Conservation (phyloP, 495 filamentous ascomycete species). For the Daldinia vernicosa region DNA sequence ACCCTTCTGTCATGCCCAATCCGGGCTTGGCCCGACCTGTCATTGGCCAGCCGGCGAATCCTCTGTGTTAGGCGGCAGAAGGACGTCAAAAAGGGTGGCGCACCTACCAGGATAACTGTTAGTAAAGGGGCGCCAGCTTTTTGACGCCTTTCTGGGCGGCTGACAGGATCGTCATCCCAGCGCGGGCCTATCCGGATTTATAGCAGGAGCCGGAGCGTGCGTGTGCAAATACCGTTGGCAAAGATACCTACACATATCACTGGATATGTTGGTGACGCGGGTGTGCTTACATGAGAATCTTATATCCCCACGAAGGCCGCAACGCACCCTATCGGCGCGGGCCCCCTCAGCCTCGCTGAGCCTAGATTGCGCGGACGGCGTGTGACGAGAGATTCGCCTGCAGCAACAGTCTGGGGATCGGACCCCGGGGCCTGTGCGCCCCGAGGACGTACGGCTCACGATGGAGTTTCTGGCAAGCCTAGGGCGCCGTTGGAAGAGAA, state of each 20-base stretch:
- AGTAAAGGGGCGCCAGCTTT: no score
- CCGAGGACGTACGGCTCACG: neutral
- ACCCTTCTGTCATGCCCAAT: constrained; percentile 7
- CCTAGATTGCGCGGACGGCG: constrained; percentile 10
- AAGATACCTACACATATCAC: neutral
- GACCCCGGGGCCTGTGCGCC: neutral
- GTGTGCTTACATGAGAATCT: constrained; percentile 23
- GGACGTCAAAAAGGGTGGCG: no score
- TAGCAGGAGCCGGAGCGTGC: neutral
- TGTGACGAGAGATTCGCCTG: neutral
- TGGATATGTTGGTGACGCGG: constrained; percentile 7
- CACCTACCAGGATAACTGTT: no score
- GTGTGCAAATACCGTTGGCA: neutral
- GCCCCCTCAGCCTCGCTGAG: neutral
- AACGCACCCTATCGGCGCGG: neutral
- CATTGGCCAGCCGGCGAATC: constrained; percentile 27
- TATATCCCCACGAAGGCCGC: constrained; percentile 6
- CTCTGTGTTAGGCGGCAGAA: constrained; percentile 19
- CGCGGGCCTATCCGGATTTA: neutral
- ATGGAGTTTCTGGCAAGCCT: neutral
- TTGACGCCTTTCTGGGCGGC: no score
- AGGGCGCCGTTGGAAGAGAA: neutral
- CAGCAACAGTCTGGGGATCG: neutral
- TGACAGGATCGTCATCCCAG: constrained; percentile 32
- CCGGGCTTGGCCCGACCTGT: constrained; percentile 17